Base-by-base conservation (phyloP, 768 basidiomycete genomes). In the Xerocomellus amylosporus region DNA sequence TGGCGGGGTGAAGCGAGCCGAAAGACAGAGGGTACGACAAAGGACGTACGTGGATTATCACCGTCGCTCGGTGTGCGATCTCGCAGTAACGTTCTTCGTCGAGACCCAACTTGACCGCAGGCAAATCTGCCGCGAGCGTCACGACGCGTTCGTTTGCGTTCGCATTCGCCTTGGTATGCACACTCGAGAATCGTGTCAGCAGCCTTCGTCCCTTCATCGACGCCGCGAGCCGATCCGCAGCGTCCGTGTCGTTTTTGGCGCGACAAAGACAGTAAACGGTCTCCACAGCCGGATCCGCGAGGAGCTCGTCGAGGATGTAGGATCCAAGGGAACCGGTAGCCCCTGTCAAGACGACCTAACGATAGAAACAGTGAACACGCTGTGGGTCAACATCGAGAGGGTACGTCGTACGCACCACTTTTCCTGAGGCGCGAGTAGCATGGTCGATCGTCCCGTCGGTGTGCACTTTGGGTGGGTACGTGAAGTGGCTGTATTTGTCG, bases 281-380 rank as follows among this genome's bases (percentile, higher is more conserved):
- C 36, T 58, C 58, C 33, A 83, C 77, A 1, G 63, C 49, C 0
- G 72, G 56, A 6, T 68, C 68, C 6, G 66, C 59, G 4, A 77
- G 66, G 2, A 83, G 69, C 45, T 77, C 73, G 33, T 73, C 68
- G n/a, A 84, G 73, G 13, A 82, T 73, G 52, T 81, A 76, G 2
- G 80, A 80, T 9, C 83, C 83, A 3, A 82, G 73, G 2, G 79
- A 80, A 1, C 81, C 82, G 5, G 81, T 81, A 0, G 74, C 77
- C 5, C 81, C 82, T 0, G 81, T 82, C 34, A 83, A 68, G 5
- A 83, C 73, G 8, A 67, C 47, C 58, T 61, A 4, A 34, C 2
- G 31, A 28, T 14, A 26, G 7, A 8, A 30, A n/a, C 4, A 20
- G 13, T 54, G 37, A 26, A n/a, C 22, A 20, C 2, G 20, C n/a